phyloP scores from a whole-genome alignment of 768 basidiomycete species.

The Xanthoconium purpureum region DNA sequence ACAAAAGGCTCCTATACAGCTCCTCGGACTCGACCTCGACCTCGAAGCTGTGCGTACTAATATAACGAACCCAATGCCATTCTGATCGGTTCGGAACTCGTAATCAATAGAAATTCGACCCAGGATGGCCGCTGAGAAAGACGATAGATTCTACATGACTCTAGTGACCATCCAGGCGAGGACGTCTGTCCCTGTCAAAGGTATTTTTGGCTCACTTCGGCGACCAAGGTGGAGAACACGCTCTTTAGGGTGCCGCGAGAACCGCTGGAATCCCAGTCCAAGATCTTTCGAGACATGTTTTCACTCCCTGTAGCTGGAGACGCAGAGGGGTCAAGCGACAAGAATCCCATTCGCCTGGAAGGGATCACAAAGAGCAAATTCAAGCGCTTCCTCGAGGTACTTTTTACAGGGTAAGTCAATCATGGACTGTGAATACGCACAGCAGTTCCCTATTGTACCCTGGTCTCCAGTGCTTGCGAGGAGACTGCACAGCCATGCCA shows the following conservation, averaged over 20 bases:
- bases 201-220: background rate
- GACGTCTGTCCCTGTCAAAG: background rate
- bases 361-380: constrained; percentile 27
- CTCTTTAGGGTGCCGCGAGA: constrained; percentile 29
- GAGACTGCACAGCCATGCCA: background rate
- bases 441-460: background rate
- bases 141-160: constrained; percentile 17
- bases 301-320: constrained; percentile 13
- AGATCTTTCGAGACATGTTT: constrained; percentile 27
- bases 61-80: no score
- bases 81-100: background rate
- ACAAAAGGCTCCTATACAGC: background rate
- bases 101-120: background rate
- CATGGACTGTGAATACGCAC: background rate
- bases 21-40: background rate
- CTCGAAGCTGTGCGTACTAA: no score
- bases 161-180: constrained; percentile 15
- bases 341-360: constrained; percentile 23
- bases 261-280: constrained; percentile 23
- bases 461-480: background rate
- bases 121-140: constrained; percentile 5
- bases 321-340: constrained; percentile 19
- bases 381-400: constrained; percentile 21
- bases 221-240: constrained; percentile 24
- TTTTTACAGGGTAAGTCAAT: constrained; percentile 16